Percentiles rank a stretch among this genome's conserved stretches.
phyloP scores from a whole-genome alignment of 768 basidiomycete genomes.

The Chalciporus pseudorubinellus region DNA sequence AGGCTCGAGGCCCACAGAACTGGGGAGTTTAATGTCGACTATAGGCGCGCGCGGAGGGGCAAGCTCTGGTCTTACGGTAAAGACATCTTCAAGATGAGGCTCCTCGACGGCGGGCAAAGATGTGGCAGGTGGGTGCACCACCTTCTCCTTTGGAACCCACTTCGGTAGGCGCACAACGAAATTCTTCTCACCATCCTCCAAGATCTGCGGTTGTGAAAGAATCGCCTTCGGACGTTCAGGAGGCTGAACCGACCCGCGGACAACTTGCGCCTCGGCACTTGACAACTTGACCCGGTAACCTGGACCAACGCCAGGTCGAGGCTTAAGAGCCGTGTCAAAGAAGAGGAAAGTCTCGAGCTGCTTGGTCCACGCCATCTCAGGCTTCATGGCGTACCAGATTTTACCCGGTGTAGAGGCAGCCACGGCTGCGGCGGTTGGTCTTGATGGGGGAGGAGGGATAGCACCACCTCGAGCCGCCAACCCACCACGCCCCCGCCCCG shows the following conservation, averaged over 20 bases:
- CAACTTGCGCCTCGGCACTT: constrained; percentile 41
- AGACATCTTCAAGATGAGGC: constrained; percentile 51
- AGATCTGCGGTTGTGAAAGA: constrained; percentile 23
- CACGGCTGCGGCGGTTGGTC: constrained; percentile 30
- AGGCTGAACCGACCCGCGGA: constrained; percentile 36
- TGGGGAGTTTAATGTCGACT: constrained; percentile 27
- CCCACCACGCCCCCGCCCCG: constrained; percentile 45
- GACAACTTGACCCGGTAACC: constrained; percentile 65
- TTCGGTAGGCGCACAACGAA: constrained; percentile 58
- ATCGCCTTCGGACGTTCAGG: constrained; percentile 12
- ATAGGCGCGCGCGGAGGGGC: constrained; percentile 31
- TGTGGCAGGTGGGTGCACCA: constrained; percentile 5
- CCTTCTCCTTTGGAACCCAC: constrained; percentile 37
- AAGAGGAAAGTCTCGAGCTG: constrained; percentile 75
- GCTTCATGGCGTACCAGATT: constrained; percentile 72
- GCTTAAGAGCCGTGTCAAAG: constrained; percentile 56
- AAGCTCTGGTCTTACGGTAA: constrained; percentile 53
- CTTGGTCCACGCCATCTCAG: constrained; percentile 81
- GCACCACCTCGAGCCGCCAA: constrained; percentile 43
- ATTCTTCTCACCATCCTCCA: constrained; percentile 44
- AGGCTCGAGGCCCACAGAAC: constrained; percentile 18
- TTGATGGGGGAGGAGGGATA: constrained; percentile 29
- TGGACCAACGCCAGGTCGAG: constrained; percentile 53
- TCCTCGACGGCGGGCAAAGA: constrained; percentile 32
- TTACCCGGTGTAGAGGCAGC: constrained; percentile 37